These are phyloP conservation scores for Pelargonium fulgidum DNA, from an alignment of 441 rosid species.

Conservation along the genomic window DNA sequence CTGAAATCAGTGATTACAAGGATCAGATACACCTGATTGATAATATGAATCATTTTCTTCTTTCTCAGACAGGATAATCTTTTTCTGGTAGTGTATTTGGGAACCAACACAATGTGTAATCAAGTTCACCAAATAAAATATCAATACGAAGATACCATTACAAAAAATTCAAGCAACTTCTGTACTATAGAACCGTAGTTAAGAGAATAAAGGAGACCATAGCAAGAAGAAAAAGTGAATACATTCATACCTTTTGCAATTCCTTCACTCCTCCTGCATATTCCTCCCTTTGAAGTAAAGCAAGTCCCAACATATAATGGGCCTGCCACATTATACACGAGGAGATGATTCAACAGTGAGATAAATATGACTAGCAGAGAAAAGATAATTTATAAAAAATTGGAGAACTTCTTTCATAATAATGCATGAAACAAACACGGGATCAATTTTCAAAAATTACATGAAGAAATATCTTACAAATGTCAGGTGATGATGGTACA, in stretches of 20 bases:
- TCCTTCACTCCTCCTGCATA: constrained; percentile 57
- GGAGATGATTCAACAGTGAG: not conserved
- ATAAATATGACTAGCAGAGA: not conserved
- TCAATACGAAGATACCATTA: too few relatives aligned
- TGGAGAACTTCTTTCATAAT: not conserved
- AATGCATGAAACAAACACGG: constrained; percentile 1
- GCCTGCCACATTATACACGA: constrained; percentile 38
- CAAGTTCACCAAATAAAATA: too few relatives aligned
- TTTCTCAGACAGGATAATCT: too few relatives aligned
- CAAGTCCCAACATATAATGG: constrained; percentile 79
- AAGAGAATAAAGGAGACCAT: too few relatives aligned
- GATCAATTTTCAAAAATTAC: not conserved
- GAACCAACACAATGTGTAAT: too few relatives aligned
- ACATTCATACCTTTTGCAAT: constrained; percentile 52
- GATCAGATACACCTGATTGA: too few relatives aligned
- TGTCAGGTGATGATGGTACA: not conserved
- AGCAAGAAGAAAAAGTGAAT: constrained; percentile 3
- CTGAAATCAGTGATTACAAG: too few relatives aligned
- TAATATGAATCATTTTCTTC: too few relatives aligned
- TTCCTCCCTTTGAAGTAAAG: constrained; percentile 48
- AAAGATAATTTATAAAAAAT: not conserved
- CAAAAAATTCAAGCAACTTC: too few relatives aligned
- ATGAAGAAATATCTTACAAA: not conserved
- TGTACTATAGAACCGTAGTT: too few relatives aligned
- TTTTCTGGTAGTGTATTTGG: too few relatives aligned